Base-by-base conservation (phyloP, 441 rosid genomes). In the Bocquillonia castaneifolia region DNA sequence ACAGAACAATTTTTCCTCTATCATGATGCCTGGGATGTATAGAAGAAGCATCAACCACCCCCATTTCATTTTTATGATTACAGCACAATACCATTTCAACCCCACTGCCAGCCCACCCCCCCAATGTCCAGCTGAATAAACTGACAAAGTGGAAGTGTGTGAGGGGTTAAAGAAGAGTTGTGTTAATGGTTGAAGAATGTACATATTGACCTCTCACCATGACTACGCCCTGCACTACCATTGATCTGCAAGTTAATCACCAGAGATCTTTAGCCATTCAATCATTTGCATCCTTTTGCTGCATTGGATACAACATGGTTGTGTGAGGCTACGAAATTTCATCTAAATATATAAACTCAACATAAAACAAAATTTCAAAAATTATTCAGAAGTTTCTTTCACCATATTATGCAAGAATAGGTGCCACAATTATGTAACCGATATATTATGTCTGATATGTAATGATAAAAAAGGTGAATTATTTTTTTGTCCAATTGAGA, bases 211-310 rank as follows among this genome's bases (percentile, higher is more conserved):
- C 70, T 72, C 76, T 68, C 54, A 53, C 22, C 6, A 69, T 59
- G 52, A 47, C 61, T 6, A 63, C 47, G 70, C 71, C 58, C 59
- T 5, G 55, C 45, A 63, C 61, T 18, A 63, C 62, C 68, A 66
- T 70, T 73, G 62, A 55, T 58, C 60, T 64, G 77, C 28, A 76
- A 60, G 65, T 57, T 69, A 42, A 66, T 76, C 74, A 72, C 67
- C 59, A 36, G 20, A 66, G 69, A 20, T 53, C 51, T 20, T 28
- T 26, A 39, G 31, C 63, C 77, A 67, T n/a, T 84, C 80, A 79
- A 67, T 79, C 77, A 48, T 26, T 20, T 9, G 56, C 32, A 76
- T 83, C 90, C 76, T 66, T 76, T 72, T 77, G 70, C 97, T 88
- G 86, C 77, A 78, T 63, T 72, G 56, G 20, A 66, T 60, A 65